A percentile compares a stretch with the other conserved stretches of the same genome.
Evolutionary conservation across 768 basidiomycete genomes (phyloP).

Genomic region (Cantharellus cinnabarinus): DNA sequence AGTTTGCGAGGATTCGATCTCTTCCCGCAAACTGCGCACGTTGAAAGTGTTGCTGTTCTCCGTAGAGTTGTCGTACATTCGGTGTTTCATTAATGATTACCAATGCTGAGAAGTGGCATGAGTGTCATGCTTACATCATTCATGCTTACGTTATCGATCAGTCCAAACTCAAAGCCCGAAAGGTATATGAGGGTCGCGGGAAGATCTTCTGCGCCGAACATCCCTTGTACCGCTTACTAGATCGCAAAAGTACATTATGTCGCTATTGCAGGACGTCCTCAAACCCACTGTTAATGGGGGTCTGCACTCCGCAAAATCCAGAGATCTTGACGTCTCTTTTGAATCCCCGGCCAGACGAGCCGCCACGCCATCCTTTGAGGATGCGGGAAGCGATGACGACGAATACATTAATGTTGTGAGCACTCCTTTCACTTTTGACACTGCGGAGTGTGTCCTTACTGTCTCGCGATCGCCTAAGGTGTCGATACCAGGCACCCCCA

Average conservation of each 20-base stretch:
- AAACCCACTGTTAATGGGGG: neutral
- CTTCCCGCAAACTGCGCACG: slow-evolving; percentile 92
- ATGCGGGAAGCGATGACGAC: neutral
- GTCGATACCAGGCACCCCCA: slow-evolving; percentile 7
- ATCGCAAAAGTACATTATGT: neutral
- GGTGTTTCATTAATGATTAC: neutral
- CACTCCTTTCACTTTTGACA: neutral
- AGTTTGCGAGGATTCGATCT: slow-evolving; percentile 78
- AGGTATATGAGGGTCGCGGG: too few relatives aligned
- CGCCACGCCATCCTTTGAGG: neutral
- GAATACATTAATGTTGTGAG: neutral
- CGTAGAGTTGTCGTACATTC: neutral
- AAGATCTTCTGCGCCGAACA: neutral
- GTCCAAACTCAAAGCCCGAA: too few relatives aligned
- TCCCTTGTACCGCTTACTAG: neutral
- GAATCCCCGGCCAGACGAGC: neutral
- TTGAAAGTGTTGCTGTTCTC: slow-evolving; percentile 26
- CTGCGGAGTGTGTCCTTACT: neutral
- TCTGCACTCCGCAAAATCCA: neutral
- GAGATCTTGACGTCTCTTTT: slow-evolving; percentile 1
- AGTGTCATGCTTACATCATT: too few relatives aligned
- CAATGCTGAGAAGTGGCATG: too few relatives aligned
- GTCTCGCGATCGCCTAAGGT: neutral
- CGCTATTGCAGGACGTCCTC: neutral
- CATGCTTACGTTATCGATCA: too few relatives aligned